These are phyloP conservation scores for Spathaspora sp. DNA, from an alignment of 805 yeast genomes.

Conservation along the genomic window DNA sequence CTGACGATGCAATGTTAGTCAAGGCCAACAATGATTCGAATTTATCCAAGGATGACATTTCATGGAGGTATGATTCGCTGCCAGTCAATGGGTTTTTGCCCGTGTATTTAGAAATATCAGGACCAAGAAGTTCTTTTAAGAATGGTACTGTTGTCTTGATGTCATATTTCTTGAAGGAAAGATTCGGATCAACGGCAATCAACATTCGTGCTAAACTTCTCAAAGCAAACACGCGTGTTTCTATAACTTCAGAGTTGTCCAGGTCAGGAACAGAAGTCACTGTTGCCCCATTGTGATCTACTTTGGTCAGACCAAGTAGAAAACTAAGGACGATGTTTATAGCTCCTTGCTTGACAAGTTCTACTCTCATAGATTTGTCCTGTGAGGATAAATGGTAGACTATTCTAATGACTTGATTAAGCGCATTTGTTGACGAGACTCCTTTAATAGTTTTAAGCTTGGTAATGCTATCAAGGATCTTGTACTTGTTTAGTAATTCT, in stretches of 20 bases:
- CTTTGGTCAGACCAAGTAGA: constrained; percentile 26
- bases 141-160: constrained; percentile 44
- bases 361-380: constrained; percentile 21
- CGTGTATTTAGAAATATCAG: constrained; percentile 18
- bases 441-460: constrained; percentile 14
- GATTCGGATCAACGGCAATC: constrained; percentile 39
- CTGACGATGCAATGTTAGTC: constrained; percentile 59
- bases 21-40: constrained; percentile 61
- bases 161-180: constrained; percentile 39
- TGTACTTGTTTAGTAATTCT: constrained; percentile 21
- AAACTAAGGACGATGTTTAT: constrained; percentile 36
- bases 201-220: constrained; percentile 43
- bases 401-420: constrained; percentile 27
- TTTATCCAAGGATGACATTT: constrained; percentile 38
- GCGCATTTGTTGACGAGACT: constrained; percentile 8
- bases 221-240: constrained; percentile 29
- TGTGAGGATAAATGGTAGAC: constrained; percentile 30
- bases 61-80: constrained; percentile 19
- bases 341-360: constrained; percentile 46
- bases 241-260: constrained; percentile 13
- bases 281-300: constrained; percentile 10
- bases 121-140: constrained; percentile 44
- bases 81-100: constrained; percentile 8
- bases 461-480: constrained; percentile 16
- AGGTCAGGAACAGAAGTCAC: constrained; percentile 17